These are phyloP conservation scores for Globisporangium nunn DNA, from an alignment of 352 stramenopile species.

Conservation along the genomic window DNA sequence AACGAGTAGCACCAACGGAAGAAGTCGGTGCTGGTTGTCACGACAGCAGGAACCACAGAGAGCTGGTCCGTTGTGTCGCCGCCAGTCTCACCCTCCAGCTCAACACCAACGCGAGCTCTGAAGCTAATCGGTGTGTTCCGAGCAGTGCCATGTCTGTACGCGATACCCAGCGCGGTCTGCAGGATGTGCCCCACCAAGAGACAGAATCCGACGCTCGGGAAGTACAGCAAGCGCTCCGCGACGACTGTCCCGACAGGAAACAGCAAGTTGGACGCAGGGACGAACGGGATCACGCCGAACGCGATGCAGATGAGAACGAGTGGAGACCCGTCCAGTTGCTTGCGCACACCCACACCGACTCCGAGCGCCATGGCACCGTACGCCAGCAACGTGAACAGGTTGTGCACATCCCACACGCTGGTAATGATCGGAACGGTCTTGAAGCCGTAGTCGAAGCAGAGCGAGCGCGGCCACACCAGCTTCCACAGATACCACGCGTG, in stretches of 20 bases:
- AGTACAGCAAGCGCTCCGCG: constrained; percentile 88
- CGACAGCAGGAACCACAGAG: background rate
- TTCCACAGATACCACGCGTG: constrained; percentile 88
- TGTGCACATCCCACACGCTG: constrained; percentile 41
- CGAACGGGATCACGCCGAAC: constrained; percentile 81
- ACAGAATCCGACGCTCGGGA: constrained; percentile 85
- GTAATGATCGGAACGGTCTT: constrained; percentile 74
- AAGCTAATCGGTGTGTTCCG: no score
- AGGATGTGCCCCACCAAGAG: constrained; percentile 43
- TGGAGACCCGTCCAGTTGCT: constrained; percentile 17
- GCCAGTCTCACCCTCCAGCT: background rate
- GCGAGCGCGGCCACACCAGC: constrained; percentile 75
- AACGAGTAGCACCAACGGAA: constrained; percentile 7
- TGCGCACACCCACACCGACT: constrained; percentile 11
- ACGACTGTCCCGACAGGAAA: constrained; percentile 89
- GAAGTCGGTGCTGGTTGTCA: background rate
- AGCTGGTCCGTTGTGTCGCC: background rate
- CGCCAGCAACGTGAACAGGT: constrained; percentile 45
- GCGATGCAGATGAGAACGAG: constrained; percentile 49
- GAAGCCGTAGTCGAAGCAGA: constrained; percentile 91
- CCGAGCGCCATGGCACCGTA: constrained; percentile 47
- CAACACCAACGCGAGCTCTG: background rate
- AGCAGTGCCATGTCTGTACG: constrained; percentile 13
- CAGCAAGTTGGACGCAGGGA: constrained; percentile 87
- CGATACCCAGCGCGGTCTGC: constrained; percentile 18